Base-by-base conservation (phyloP, 805 yeast species). In the Candida odintsovae region DNA sequence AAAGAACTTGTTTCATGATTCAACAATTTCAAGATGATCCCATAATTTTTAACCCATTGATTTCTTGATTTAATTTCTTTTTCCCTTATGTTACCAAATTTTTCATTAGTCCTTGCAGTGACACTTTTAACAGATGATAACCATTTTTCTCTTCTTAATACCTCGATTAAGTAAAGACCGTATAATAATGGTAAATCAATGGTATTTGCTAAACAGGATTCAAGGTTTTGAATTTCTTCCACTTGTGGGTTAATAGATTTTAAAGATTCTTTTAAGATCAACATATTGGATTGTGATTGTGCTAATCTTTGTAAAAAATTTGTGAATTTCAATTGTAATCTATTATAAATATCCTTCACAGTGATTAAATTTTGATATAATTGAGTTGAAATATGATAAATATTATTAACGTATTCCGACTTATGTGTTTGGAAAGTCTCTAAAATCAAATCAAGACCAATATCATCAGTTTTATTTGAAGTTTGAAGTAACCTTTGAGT, bases 161-260 rank as follows among this genome's bases (percentile, higher is more conserved):
- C 71, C 52, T 86, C 90, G 41, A 85, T 72, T 3, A 83, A 50
- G 62, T 79, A 75, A n/a, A 83, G 67, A 1, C 94, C 94, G 59
- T 85, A 83, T 1, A 85, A 63, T 12, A 85, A 59, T 0, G 95
- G 95, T 23, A 86, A 58, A 59, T 86, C 94, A 13, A 78, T 70
- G 1, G 83, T 78, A 29, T 62, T 62, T 4, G 74, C 55, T 21
- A 56, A 43, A 13, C 44, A 31, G 2, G 55, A 48, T 45, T 51
- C 58, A 2, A 53, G 39, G 11, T 12, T 33, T 26, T 59, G 70
- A n/a, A 70, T 48, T 1, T 45, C 33, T 43, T 58, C 65, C 21
- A 61, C 52, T 2, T 53, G 45, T 4, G 44, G 20, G 2, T 56
- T 45, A 0, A 47, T 38, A 0, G 45, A 13, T 38, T 57, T 62